Percentiles rank a stretch among this genome's conserved stretches.
Evolutionary conservation across 805 yeast genomes (phyloP).

Genomic region (Lachancea meyersii): DNA sequence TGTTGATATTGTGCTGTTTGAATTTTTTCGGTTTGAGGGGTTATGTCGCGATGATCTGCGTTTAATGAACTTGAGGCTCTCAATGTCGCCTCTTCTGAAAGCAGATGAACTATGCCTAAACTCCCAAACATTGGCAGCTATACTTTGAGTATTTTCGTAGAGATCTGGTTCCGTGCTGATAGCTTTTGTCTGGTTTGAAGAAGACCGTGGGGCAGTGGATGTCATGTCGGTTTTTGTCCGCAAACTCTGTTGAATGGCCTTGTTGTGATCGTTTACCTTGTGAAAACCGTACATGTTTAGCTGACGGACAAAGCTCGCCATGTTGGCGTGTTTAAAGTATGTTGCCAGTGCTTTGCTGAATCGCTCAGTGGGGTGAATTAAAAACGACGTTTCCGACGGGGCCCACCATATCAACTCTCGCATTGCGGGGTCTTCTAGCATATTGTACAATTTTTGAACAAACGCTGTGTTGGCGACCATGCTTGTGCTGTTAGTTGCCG

Average conservation of each 20-base stretch:
- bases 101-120: slow-evolving; percentile 76
- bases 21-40: slow-evolving; percentile 16
- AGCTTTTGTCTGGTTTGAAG: background rate
- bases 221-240: slow-evolving; percentile 12
- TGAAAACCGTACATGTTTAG: slow-evolving; percentile 86
- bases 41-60: slow-evolving; percentile 53
- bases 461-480: slow-evolving; percentile 34
- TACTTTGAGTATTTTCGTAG: slow-evolving; percentile 4
- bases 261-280: slow-evolving; percentile 40
- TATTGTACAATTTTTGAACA: slow-evolving; percentile 83
- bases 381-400: slow-evolving; percentile 60
- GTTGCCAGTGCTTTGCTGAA: slow-evolving; percentile 63
- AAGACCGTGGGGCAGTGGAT: background rate
- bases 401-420: slow-evolving; percentile 86
- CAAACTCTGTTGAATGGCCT: background rate
- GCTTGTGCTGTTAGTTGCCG: slow-evolving; percentile 3
- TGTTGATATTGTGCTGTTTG: slow-evolving; percentile 6
- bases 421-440: slow-evolving; percentile 74
- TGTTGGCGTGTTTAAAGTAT: slow-evolving; percentile 89
- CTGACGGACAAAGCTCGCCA: slow-evolving; percentile 88
- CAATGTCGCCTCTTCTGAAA: slow-evolving; percentile 77
- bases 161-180: background rate
- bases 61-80: slow-evolving; percentile 66
- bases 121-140: slow-evolving; percentile 56
- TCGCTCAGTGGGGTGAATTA: slow-evolving; percentile 79